Base-by-base conservation (phyloP, 2,329 filamentous ascomycete species). In the Colletotrichum limetticola region DNA sequence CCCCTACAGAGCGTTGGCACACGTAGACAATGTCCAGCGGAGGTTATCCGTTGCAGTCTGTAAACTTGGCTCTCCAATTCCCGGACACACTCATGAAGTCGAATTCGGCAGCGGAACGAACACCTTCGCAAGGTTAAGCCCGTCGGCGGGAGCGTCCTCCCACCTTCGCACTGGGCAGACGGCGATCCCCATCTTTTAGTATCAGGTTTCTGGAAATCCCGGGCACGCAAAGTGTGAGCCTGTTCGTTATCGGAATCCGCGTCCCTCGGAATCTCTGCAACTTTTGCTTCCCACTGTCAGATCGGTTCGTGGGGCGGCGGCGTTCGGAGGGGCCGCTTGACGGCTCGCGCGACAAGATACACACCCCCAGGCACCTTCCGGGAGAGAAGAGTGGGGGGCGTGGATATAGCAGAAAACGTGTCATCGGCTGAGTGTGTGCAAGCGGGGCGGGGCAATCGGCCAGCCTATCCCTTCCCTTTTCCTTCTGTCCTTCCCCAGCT, bases 301-400 rank as follows among this genome's bases (percentile, higher is more conserved):
- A 64, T 65, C 60, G 66, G 57, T 62, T 53, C 37, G 65, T 59
- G 69, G 58, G 56, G 55, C 46, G 35, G 68, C 19, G 16, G 68
- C 19, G 7, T n/a, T 66, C 71, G 60, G 67, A 58, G 56, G 70
- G 35, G 52, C 67, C 71, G 71, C 66, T 56, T 24, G 32, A 56
- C 53, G 70, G 66, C 66, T 71, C 26, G 55, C 42, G 42, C 46
- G 59, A 35, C 32, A 12, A 30, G 19, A 22, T 11, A 5, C 26
- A 19, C 58, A 37, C n/a, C 26, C 68, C 11, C 12, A 16, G 14
- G 5, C 37, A 16, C 37, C 37, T 19, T 42, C 14, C 37, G 37
- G 37, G 14, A 42, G 16, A 19, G 7, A 7, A 7, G 16, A 49
- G 9, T 9, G 0, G 7, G 42, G 61, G 61, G 69, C 5, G 71